Evolutionary conservation across 2,329 filamentous ascomycete genomes (phyloP).

Genomic region (Talaromyces sp.): DNA sequence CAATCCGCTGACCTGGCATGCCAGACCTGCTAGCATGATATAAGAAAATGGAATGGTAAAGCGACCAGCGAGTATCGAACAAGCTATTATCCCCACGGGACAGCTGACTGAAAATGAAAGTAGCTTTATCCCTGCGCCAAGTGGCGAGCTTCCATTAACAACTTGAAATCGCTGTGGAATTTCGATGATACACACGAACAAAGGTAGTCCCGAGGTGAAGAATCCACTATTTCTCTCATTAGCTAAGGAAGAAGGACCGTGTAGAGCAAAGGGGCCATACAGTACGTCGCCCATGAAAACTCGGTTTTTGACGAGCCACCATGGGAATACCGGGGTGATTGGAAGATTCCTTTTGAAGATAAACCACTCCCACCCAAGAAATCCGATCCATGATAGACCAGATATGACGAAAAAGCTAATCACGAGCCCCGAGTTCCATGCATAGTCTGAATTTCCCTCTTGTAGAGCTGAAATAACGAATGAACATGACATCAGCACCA

Average conservation of each 20-base stretch:
- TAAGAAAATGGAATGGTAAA: constrained; percentile 16
- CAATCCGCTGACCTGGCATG: constrained; percentile 16
- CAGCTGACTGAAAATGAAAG: constrained; percentile 21
- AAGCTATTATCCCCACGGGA: constrained; percentile 18
- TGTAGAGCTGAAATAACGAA: constrained; percentile 55
- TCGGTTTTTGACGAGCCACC: constrained; percentile 15
- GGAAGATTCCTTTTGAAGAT: not conserved
- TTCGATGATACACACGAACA: constrained; percentile 21
- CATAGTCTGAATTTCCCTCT: constrained; percentile 56
- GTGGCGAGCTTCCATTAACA: constrained; percentile 21
- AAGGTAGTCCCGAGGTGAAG: constrained; percentile 21
- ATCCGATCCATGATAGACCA: constrained; percentile 29
- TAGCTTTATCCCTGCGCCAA: constrained; percentile 23
- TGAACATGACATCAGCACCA: constrained; percentile 6
- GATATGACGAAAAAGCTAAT: constrained; percentile 54
- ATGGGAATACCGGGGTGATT: constrained; percentile 21
- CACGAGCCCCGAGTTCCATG: constrained; percentile 58
- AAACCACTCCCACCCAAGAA: constrained; percentile 20
- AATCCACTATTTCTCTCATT: not conserved
- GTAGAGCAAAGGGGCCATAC: too few species aligned
- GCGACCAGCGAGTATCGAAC: constrained; percentile 14
- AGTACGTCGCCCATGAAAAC: constrained; percentile 14
- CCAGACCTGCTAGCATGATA: constrained; percentile 14
- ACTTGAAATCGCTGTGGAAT: constrained; percentile 28
- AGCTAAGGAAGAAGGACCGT: not conserved